Conservation (phyloP, 2,329 filamentous ascomycete species). For the Fusarium subglutinans region DNA sequence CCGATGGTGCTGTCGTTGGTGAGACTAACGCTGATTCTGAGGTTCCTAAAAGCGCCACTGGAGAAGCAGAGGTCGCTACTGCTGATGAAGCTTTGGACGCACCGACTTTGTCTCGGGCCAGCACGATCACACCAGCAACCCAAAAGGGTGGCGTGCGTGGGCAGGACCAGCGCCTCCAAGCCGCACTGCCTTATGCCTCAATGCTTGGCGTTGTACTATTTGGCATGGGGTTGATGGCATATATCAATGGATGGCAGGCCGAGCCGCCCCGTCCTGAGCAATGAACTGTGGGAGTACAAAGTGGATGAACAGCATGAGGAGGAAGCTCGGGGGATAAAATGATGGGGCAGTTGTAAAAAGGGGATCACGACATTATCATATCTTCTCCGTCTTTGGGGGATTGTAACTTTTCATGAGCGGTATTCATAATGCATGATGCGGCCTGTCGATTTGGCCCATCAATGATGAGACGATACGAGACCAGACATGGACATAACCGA, state of each 20-base stretch:
- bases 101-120: conserved; percentile 58
- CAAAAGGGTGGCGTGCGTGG: conserved; percentile 52
- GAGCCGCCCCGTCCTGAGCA: conserved; percentile 47
- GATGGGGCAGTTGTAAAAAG: conserved; percentile 11
- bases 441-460: conserved; percentile 40
- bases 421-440: conserved; percentile 46
- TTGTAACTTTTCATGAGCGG: conserved; percentile 43
- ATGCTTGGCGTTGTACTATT: conserved; percentile 85
- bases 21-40: conserved; percentile 29
- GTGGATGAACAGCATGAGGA: conserved; percentile 31
- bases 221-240: conserved; percentile 86
- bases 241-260: conserved; percentile 82
- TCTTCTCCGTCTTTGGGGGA: conserved; percentile 29
- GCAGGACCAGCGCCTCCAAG: conserved; percentile 55
- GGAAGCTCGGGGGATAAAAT: conserved; percentile 4
- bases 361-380: conserved; percentile 37
- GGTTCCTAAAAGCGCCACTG: conserved; percentile 27
- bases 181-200: conserved; percentile 78
- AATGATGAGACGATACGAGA: conserved; percentile 46
- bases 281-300: conserved; percentile 38
- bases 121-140: conserved; percentile 58
- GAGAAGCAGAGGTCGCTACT: conserved; percentile 28
- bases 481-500: conserved; percentile 46
- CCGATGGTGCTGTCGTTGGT: conserved; percentile 29
- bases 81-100: conserved; percentile 51